Conservation (phyloP, 768 basidiomycete genomes). For the Epithele typhae region DNA sequence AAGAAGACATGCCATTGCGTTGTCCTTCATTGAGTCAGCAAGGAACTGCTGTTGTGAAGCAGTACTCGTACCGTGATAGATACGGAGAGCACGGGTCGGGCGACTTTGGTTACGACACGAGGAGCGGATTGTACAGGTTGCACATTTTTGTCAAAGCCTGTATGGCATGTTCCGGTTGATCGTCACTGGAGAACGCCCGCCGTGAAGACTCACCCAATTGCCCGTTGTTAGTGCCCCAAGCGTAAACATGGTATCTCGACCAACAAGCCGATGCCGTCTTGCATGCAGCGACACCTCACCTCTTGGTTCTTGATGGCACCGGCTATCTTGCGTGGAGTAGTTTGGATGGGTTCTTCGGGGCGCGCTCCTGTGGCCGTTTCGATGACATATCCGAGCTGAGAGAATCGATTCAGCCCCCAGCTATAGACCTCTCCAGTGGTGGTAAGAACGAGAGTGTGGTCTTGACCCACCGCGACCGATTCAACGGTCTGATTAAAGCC, state of each 20-base stretch:
- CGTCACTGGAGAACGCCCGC: background rate
- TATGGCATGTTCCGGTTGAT: background rate
- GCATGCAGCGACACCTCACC: constrained; percentile 83
- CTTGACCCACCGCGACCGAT: constrained; percentile 83
- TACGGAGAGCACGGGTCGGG: constrained; percentile 64
- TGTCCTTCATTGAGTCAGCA: constrained; percentile 47
- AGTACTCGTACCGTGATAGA: constrained; percentile 58
- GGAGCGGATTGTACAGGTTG: constrained; percentile 76
- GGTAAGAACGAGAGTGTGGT: constrained; percentile 89
- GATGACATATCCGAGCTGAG: constrained; percentile 83
- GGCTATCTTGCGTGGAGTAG: constrained; percentile 66
- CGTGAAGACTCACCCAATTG: constrained; percentile 63
- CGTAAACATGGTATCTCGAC: constrained; percentile 68
- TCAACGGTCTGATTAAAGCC: constrained; percentile 54
- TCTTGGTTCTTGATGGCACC: constrained; percentile 74
- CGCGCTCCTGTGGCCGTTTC: constrained; percentile 43
- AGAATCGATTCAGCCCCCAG: constrained; percentile 89
- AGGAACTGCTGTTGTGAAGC: too few relatives aligned
- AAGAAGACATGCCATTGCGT: constrained; percentile 77
- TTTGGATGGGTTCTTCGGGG: constrained; percentile 72
- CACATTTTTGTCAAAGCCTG: constrained; percentile 73
- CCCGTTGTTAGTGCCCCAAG: constrained; percentile 93
- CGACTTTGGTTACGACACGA: constrained; percentile 75
- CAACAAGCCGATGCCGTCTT: constrained; percentile 87
- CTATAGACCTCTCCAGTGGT: constrained; percentile 77